Evolutionary conservation across 1,139 yeast species (phyloP), one percentile per base, ranked within the genome.

Genomic region (Candida tetrigidarum): DNA sequence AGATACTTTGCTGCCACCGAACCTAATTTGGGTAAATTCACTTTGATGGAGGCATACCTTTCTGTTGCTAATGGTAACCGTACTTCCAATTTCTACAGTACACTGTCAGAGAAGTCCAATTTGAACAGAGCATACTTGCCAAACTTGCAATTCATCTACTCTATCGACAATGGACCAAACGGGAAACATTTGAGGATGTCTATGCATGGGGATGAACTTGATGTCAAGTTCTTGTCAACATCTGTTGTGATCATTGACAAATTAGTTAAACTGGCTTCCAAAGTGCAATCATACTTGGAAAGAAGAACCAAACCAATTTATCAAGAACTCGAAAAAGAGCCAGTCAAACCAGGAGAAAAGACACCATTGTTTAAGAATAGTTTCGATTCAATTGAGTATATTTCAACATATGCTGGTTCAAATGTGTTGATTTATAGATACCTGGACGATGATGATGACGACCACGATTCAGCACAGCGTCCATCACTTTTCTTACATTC

Each of bases 101-200:
- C 69, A 1, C 72, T 65, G 22, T 63, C 75, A 5, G 84, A 82
- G 52, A 63, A 66, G 44, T 68, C 67, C 20, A 69, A 67, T 36
- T 71, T 74, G 33, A 85, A 84, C 52, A 65, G 92, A 47, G 88
- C 88, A 0, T 84, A 74, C 51, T 72, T 86, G 49, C 90, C 93
- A 1, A 78, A 74, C 37, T 78, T 86, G 67, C 91, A 85, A 58
- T 66, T 83, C 44, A 66, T 75, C 2, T 86, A 83, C 56, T 68
- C 76, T 34, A 64, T 78, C 11, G 68, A 68, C 16, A 64, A 61
- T 16, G 55, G 52, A 0, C 64, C 59, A 0, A 67, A 60, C 5
- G 56, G 53, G 0, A 67, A 53, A 66, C 71, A 57, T 46, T 80
- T 57, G 73, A 69, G 60, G 56, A 76, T 53, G 51, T 54, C 72